phyloP scores from a whole-genome alignment of 2,329 filamentous ascomycete species.

The Penicillium olsonii region DNA sequence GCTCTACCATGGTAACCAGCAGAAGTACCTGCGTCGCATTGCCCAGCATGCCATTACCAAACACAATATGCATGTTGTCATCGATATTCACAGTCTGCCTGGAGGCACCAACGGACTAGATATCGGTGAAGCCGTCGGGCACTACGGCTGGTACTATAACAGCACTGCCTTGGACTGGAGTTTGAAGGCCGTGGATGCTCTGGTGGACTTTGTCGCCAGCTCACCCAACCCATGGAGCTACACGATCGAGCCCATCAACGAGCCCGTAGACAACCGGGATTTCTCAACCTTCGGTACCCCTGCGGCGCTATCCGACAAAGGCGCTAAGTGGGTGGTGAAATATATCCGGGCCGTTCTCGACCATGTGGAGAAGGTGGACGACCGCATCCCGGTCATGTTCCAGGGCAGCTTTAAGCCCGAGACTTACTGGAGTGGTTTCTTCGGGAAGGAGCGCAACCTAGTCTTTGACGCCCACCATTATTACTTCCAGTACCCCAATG shows the following conservation, averaged over 20 bases:
- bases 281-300: constrained; percentile 27
- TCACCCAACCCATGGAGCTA: constrained; percentile 21
- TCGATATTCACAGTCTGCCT: constrained; percentile 30
- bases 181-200: constrained; percentile 21
- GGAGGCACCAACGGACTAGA: constrained; percentile 28
- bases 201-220: constrained; percentile 21
- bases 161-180: constrained; percentile 26
- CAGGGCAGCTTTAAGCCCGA: constrained; percentile 30
- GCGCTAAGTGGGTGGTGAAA: constrained; percentile 24
- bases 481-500: constrained; percentile 22
- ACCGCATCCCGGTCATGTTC: constrained; percentile 26
- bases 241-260: constrained; percentile 30
- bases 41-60: constrained; percentile 24
- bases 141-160: constrained; percentile 30
- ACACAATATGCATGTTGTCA: constrained; percentile 28
- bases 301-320: constrained; percentile 22
- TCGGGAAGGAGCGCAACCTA: constrained; percentile 20
- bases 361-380: constrained; percentile 15
- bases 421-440: constrained; percentile 21
- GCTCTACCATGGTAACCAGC: constrained; percentile 28
- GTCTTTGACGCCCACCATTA: constrained; percentile 31
- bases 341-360: constrained; percentile 25
- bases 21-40: constrained; percentile 20
- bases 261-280: constrained; percentile 26
- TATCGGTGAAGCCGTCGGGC: constrained; percentile 26